phyloP scores from a whole-genome alignment of 192 early-diverging fungal genomes.

The Umbelopsis ramanniana region DNA sequence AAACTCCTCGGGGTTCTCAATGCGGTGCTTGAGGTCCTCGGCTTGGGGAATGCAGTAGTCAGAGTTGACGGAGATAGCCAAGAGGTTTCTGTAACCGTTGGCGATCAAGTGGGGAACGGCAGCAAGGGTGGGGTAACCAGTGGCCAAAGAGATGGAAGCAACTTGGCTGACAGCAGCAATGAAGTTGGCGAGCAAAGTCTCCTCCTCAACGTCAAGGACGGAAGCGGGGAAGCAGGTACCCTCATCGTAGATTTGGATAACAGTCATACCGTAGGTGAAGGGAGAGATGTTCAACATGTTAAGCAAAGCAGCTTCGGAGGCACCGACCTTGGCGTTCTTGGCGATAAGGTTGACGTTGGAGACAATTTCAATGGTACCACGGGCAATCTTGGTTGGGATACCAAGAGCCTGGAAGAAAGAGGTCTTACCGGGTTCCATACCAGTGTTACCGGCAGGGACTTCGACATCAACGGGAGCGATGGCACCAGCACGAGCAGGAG shows the following conservation, averaged over 20 bases:
- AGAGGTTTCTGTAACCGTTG: slow-evolving; percentile 98
- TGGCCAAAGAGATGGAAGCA: slow-evolving; percentile 82
- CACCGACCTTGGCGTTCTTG: slow-evolving; percentile 91
- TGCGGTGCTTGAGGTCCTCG: slow-evolving; percentile 94
- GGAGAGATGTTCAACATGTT: slow-evolving; percentile 99
- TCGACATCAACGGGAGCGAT: slow-evolving; percentile 86
- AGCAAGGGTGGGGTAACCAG: slow-evolving; percentile 78
- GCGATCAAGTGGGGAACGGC: slow-evolving; percentile 95
- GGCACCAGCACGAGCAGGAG: slow-evolving; percentile 97
- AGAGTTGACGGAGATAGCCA: slow-evolving; percentile 87
- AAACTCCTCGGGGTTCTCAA: slow-evolving; percentile 90
- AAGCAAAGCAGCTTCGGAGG: slow-evolving; percentile 96
- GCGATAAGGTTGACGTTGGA: slow-evolving; percentile 93
- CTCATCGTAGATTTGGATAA: slow-evolving; percentile 91
- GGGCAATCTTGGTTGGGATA: slow-evolving; percentile 99
- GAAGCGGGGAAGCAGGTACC: slow-evolving; percentile 86
- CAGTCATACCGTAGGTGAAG: slow-evolving; percentile 98
- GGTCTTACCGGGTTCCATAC: slow-evolving; percentile 99
- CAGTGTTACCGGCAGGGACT: slow-evolving; percentile 84
- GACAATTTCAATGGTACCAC: slow-evolving; percentile 99
- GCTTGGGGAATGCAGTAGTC: slow-evolving; percentile 90
- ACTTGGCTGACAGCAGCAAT: slow-evolving; percentile 72
- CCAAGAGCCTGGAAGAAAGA: slow-evolving; percentile 99
- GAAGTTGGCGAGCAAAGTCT: slow-evolving; percentile 67
- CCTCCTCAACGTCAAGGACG: slow-evolving; percentile 91